These are phyloP conservation scores for Bifiguratus adelaidae DNA, from an alignment of 192 early-diverging fungal genomes.

Conservation along the genomic window DNA sequence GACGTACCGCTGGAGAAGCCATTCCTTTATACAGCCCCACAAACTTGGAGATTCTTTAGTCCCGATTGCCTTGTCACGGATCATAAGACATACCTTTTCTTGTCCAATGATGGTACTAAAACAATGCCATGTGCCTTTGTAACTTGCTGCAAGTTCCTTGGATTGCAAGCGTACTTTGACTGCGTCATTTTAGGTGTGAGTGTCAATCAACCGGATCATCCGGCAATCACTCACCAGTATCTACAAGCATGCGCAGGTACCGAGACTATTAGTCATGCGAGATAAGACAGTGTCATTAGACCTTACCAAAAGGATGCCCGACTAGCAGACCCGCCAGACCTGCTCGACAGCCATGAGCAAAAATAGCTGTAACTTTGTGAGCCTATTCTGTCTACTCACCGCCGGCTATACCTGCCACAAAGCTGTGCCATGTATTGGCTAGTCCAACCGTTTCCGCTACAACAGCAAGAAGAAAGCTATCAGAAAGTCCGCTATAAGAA, in stretches of 20 bases:
- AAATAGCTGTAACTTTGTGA: neutral
- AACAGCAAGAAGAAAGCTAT: too few relatives aligned
- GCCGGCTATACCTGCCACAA: neutral
- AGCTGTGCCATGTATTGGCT: neutral
- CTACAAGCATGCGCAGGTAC: conserved; percentile 3
- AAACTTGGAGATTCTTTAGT: conserved; percentile 16
- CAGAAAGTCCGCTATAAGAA: too few relatives aligned
- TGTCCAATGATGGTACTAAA: conserved; percentile 36
- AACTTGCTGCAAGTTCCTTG: conserved; percentile 32
- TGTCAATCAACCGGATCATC: neutral
- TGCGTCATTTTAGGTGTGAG: conserved; percentile 6
- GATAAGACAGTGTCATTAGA: neutral
- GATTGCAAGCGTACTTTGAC: conserved; percentile 48
- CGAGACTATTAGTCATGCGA: neutral
- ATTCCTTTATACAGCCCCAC: conserved; percentile 47
- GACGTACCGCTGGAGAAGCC: conserved; percentile 43
- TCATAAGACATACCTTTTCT: conserved; percentile 32
- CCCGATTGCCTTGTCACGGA: neutral
- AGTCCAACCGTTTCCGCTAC: too few relatives aligned
- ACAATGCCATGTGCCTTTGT: conserved; percentile 48
- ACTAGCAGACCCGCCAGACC: conserved; percentile 44
- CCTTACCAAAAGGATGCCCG: conserved; percentile 47
- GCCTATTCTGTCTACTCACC: neutral
- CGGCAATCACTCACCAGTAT: conserved; percentile 11
- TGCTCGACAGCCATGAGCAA: neutral